Evolutionary conservation across 2,329 filamentous ascomycete species (phyloP), one percentile per base, ranked within the genome.

Genomic region (Trichoderma semiorbis): DNA sequence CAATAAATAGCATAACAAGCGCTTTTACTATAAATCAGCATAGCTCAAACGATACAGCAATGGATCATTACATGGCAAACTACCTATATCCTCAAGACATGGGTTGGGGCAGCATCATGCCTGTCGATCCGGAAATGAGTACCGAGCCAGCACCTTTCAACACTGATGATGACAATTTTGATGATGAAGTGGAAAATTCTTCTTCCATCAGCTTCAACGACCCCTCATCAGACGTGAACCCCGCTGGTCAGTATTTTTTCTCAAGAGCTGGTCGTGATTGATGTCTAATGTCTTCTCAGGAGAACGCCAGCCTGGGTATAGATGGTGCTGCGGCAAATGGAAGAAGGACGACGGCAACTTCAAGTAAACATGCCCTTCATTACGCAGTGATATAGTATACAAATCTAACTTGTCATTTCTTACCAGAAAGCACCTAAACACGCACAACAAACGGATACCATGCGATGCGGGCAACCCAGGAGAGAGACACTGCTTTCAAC

Each of bases 401-500:
- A n/a, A n/a, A 7, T 1, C 21, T 43, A 5, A 43, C 24, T 18
- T 24, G 2, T 5, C 2, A 24, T 18, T 0, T 4, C 1, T 21
- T 11, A 8, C 11, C 21, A 67, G 64, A 3, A 58, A 60, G 7
- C 65, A 68, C n/a, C 1, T 30, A 3, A 2, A 5, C 0, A 60
- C 7, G 5, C 32, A 39, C 14, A 43, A 34, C 14, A 36, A n/a
- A 3, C 1, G 8, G 3, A 3, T 68, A 1, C 53, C 24, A 11
- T 68, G 65, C 5, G 53, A 47, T 26, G 65, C 50, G 21, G 2
- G 5, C 1, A 10, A 1, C 14, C 14, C 1, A 1, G 7, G 2
- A 3, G 8, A 3, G 5, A 34, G 3, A 5, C 3, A 1, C 7
- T 67, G 64, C 21, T 4, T 0, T 5, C 0, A 34, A 5, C 5